Evolutionary conservation across 768 basidiomycete species (phyloP), one percentile per base, ranked within the genome.

Genomic region (Tephrocybe sp.): DNA sequence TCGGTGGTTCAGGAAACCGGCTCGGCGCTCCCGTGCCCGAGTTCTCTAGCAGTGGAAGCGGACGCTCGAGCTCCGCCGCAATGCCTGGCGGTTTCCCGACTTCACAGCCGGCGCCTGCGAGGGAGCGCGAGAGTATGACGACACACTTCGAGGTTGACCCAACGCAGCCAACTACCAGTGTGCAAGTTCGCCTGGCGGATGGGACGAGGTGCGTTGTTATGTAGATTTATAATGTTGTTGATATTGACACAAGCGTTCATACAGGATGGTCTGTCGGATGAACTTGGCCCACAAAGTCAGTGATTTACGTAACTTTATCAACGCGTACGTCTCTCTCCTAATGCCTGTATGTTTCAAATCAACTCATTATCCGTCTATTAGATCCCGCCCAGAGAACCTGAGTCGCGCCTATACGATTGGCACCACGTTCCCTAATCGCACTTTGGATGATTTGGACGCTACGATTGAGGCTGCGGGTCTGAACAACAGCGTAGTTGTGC

Each of bases 121-220:
- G 4, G 10, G 53, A 51, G 34, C 62, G 71, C 49, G 60, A 70
- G 36, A 72, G 62, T 45, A 62, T 82, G 5, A 71, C 60, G 26
- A 77, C 85, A 10, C 70, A 71, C 48, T 96, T 94, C 62, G 83
- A 87, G 65, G 91, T 98, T 8, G 93, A 98, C 63, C 81, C 82
- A 65, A 79, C 71, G 13, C 74, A 78, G 65, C 95, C 96, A 5
- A 88, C 84, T 41, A 97, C 95, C 36, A 91, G 84, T 65, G 75
- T 98, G 10, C 97, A 98, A 72, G 80, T 98, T 51, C 76, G 97
- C 48, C 63, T 98, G 48, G 91, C 89, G 9, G 94, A 96, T 68
- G 96, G 96, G 8, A 89, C 92, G 14, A 81, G 91, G 89, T 89
- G 56, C 33, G 54, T 38, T 46, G 13, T 49, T 33, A 2, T 20